Evolutionary conservation across 2,329 filamentous ascomycete species (phyloP).

Genomic region (Penicillium sclerotigenum): DNA sequence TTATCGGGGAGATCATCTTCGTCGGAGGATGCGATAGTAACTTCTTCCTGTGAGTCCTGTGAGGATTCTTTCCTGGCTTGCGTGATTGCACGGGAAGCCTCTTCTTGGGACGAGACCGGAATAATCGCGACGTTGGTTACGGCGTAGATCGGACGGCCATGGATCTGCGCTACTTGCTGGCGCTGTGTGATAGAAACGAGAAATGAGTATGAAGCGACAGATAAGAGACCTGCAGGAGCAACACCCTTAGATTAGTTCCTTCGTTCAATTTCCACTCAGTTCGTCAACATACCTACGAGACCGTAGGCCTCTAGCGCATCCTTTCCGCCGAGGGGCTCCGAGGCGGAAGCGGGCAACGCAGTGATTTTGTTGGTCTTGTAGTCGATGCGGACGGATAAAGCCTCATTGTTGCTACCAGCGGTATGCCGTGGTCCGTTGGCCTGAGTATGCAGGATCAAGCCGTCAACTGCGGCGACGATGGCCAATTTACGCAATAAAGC

Average conservation of each 20-base stretch:
- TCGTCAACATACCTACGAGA: slow-evolving; percentile 53
- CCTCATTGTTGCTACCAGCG: slow-evolving; percentile 50
- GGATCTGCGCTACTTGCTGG: slow-evolving; percentile 83
- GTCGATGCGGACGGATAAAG: slow-evolving; percentile 63
- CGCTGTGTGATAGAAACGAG: slow-evolving; percentile 82
- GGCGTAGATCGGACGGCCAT: slow-evolving; percentile 77
- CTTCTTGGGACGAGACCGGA: slow-evolving; percentile 71
- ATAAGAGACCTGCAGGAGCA: slow-evolving; percentile 67
- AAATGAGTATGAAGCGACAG: slow-evolving; percentile 75
- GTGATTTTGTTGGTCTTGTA: slow-evolving; percentile 61
- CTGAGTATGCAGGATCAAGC: slow-evolving; percentile 74
- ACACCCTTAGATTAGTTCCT: neutral
- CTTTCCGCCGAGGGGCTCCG: slow-evolving; percentile 27
- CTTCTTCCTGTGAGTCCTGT: slow-evolving; percentile 42
- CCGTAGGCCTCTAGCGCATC: slow-evolving; percentile 50
- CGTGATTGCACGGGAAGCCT: slow-evolving; percentile 69
- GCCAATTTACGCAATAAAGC: slow-evolving; percentile 74
- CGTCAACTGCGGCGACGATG: slow-evolving; percentile 77
- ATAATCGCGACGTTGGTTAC: slow-evolving; percentile 89
- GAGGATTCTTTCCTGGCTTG: slow-evolving; percentile 53
- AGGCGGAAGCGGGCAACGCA: slow-evolving; percentile 39
- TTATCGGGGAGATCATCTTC: slow-evolving; percentile 29
- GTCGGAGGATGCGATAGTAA: slow-evolving; percentile 28
- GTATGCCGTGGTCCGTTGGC: slow-evolving; percentile 40
- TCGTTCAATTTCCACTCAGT: neutral